phyloP scores from a whole-genome alignment of 345 rosid species.

The Citrus sinensis region DNA sequence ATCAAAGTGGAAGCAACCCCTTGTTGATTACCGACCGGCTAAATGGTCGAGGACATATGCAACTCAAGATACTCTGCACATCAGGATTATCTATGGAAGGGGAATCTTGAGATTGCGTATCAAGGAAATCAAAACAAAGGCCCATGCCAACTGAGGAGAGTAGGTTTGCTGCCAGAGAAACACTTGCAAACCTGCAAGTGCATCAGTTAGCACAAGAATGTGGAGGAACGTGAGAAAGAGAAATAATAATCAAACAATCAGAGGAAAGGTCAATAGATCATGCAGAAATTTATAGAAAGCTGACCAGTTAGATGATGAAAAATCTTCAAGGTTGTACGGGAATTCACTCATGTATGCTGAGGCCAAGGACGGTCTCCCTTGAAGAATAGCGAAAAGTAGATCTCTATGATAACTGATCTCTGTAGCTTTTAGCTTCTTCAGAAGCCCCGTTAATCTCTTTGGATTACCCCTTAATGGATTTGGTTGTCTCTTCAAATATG shows the following conservation, averaged over 20 bases:
- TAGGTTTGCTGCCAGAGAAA: slow-evolving; percentile 80
- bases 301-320: slow-evolving; percentile 74
- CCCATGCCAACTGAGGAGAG: slow-evolving; percentile 52
- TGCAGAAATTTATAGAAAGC: slow-evolving; percentile 28
- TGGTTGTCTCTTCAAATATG: slow-evolving; percentile 51
- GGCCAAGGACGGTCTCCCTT: slow-evolving; percentile 64
- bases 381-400: slow-evolving; percentile 71
- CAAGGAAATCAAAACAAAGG: slow-evolving; percentile 55
- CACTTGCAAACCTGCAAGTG: slow-evolving; percentile 71
- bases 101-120: slow-evolving; percentile 35
- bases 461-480: slow-evolving; percentile 66
- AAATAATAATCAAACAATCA: slow-evolving; percentile 7
- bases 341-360: slow-evolving; percentile 78
- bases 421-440: slow-evolving; percentile 79
- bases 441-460: slow-evolving; percentile 59
- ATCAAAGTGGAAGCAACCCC: slow-evolving; percentile 87
- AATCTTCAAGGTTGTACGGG: slow-evolving; percentile 87
- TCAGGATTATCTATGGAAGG: slow-evolving; percentile 39
- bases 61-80: slow-evolving; percentile 59
- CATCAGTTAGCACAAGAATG: slow-evolving; percentile 34
- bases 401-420: slow-evolving; percentile 68
- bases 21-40: slow-evolving; percentile 66
- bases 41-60: slow-evolving; percentile 71
- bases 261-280: slow-evolving; percentile 2
- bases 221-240: slow-evolving; percentile 11